Percentiles rank a stretch among this genome's conserved stretches.
phyloP scores from a whole-genome alignment of 441 rosid genomes.

The Brassica hybrid region DNA sequence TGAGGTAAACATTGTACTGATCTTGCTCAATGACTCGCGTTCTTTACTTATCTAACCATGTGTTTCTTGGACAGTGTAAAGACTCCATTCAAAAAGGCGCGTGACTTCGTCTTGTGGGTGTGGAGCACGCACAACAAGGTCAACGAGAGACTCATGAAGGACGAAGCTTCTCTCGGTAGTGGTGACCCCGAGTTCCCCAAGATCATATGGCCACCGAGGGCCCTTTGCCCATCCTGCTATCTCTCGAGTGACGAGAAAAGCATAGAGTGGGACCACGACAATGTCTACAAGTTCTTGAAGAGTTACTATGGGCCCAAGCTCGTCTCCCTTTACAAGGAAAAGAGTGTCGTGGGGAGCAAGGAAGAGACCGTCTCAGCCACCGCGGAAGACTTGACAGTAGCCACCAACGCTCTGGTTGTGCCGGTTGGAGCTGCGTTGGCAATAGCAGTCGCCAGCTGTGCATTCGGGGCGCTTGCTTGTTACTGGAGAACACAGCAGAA shows the following conservation, averaged over 20 bases:
- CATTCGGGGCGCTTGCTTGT: conserved; percentile 97
- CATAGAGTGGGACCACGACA: conserved; percentile 56
- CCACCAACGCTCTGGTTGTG: conserved; percentile 85
- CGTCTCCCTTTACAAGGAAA: conserved; percentile 70
- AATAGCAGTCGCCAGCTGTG: conserved; percentile 95
- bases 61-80: conserved; percentile 57
- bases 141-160: conserved; percentile 13
- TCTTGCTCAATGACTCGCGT: no score
- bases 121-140: conserved; percentile 39
- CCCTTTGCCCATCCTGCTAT: conserved; percentile 68
- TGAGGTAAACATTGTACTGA: conserved; percentile 56
- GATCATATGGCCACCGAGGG: conserved; percentile 70
- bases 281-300: conserved; percentile 73
- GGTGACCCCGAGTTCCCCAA: conserved; percentile 43
- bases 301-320: conserved; percentile 74
- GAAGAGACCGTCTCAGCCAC: conserved; percentile 45
- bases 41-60: conserved; percentile 19
- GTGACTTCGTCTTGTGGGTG: conserved; percentile 73
- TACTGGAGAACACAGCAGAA: conserved; percentile 98
- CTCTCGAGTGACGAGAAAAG: conserved; percentile 42
- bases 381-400: conserved; percentile 60
- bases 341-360: conserved; percentile 44
- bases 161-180: not conserved
- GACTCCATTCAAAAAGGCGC: not conserved
- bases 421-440: conserved; percentile 98